Conservation (phyloP, 2,329 filamentous ascomycete genomes). For the Periconia sp. region DNA sequence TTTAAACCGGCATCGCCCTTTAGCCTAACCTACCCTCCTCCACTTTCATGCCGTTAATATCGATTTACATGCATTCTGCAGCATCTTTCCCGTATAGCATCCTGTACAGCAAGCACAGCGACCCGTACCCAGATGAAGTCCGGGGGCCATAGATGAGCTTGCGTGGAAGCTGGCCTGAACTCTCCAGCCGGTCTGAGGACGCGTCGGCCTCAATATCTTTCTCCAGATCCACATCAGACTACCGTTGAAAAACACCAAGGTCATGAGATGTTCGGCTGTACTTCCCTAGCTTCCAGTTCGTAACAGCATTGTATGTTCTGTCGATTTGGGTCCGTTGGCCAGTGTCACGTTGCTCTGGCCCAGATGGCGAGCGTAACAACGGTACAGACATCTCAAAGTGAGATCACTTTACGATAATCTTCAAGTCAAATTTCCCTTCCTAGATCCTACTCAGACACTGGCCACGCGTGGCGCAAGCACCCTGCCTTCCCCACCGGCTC, state of each 20-base stretch:
- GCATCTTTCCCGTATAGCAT: constrained; percentile 13
- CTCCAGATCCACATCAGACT: not conserved
- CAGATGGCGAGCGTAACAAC: not conserved
- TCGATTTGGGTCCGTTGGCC: not conserved
- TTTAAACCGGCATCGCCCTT: constrained; percentile 23
- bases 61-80: constrained; percentile 26
- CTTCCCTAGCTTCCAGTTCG: not conserved
- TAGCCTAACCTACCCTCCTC: constrained; percentile 36
- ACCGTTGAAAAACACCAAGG: not conserved
- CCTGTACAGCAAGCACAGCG: constrained; percentile 20
- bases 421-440: not conserved
- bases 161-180: constrained; percentile 17
- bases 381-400: not conserved
- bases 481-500: constrained; percentile 4
- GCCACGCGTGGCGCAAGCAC: constrained; percentile 23
- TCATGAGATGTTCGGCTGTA: not conserved
- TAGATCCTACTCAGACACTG: constrained; percentile 8
- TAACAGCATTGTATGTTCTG: not conserved
- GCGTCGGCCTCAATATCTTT: constrained; percentile 29
- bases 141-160: constrained; percentile 25
- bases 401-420: not conserved
- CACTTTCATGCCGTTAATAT: constrained; percentile 32
- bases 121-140: constrained; percentile 21
- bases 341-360: not conserved
- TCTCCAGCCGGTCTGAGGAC: constrained; percentile 13